Base-by-base conservation (phyloP, 257 asterid species). In the Rauvolfia tetraphylla region DNA sequence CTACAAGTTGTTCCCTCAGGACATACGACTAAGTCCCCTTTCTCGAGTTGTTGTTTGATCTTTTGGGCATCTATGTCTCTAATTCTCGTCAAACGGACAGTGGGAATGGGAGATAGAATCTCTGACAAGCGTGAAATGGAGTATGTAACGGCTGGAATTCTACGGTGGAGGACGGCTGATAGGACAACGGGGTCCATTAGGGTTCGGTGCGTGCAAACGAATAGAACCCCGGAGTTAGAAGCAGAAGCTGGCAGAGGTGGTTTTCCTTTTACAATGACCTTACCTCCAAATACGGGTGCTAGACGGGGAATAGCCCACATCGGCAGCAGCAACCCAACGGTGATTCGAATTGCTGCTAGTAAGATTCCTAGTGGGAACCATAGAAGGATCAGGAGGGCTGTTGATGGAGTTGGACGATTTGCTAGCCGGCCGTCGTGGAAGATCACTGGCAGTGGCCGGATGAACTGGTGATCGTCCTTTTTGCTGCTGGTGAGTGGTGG, bases 1-100 rank as follows among this genome's bases (percentile, higher is more conserved):
- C 98, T 79, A 31, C 98, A 93, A 0, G 98, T 93, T 22, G 98
- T 93, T 2, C 98, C 98, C 70, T 93, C 97, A 0, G 96, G 97
- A 78, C 97, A 93, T 9, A 92, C 93, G 0, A 81, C 96, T 0
- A 93, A 68, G 53, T 93, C 96, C 0, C 98, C 97, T 29, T 86
- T 84, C 51, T 86, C 89, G 5, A 93, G 92, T 44, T 89, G 88
- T 0, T 75, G 68, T 53, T 86, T 89, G 80, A 93, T 93, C 44
- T 82, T 89, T 17, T 71, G 82, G 0, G 94, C 92, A 17, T 93
- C 98, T 4, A 91, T 81, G 62, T 93, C 91, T 29, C 96, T 65
- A 34, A 84, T 84, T 63, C 97, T 77, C 0, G 97, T 93, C 13
- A 93, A 72, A 0, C 98, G 92, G 66, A 93, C 93, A 3, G 97